Evolutionary conservation across 202 grass and related monocot species (phyloP), one percentile per base, ranked within the genome.

Genomic region (Dendrocalamus latiflorus): DNA sequence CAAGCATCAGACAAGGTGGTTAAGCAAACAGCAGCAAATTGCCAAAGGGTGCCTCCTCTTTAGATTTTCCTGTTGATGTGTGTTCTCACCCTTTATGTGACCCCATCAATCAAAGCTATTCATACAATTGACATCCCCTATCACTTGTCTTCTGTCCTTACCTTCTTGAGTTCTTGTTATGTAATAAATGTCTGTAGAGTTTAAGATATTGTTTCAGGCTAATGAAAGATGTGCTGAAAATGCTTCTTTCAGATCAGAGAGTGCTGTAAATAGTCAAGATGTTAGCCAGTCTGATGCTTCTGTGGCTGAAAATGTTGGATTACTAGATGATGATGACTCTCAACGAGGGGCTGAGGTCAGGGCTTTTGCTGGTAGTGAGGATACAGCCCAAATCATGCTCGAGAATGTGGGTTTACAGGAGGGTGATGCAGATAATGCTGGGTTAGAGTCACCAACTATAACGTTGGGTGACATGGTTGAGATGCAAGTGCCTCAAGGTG

Each of bases 221-320:
- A 33, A 85, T 76, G 51, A 47, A 76, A 25, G 17, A 49, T 42
- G 60, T 79, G 17, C 17, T 37, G 53, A 16, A 86, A 56, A 10
- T 79, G 11, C 25, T 74, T 74, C 64, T 86, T 87, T 87, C 89
- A 93, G 94, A 88, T 88, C 88, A 70, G 91, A 97, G 86, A 81
- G 88, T 90, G 75, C 70, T 89, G 86, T 75, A 67, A 74, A 60
- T 80, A 84, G 56, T 84, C 84, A 88, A 86, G 89, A 90, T 88
- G 60, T 75, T 79, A 91, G 77, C 43, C 83, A 56, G 26, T 91
- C 89, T 84, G 89, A 88, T 78, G 63, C 66, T 78, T 76, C 79
- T 76, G 77, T 75, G 8, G 49, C 66, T 1, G 88, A 81, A 84
- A 87, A 68, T 78, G 79, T 74, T 83, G 60, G 49, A 14, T 65